These are phyloP conservation scores for Magnolia sinica DNA, from an alignment of 164 flowering plant genomes.

Conservation along the genomic window DNA sequence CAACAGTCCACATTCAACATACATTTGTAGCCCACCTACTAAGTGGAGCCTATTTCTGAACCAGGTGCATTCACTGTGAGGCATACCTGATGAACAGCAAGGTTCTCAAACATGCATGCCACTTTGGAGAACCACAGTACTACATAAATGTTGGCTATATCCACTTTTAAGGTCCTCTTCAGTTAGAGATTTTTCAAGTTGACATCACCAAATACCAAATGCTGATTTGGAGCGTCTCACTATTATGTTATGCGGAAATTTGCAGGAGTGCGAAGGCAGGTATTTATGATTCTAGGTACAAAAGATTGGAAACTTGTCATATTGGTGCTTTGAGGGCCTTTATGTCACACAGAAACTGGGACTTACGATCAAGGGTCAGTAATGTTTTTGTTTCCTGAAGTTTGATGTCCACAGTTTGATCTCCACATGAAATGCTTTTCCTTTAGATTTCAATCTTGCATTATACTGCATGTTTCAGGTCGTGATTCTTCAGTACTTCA, in stretches of 20 bases:
- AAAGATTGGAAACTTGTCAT: conserved; percentile 86
- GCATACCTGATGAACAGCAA: too few relatives aligned
- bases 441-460: conserved; percentile 4
- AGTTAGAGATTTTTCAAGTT: conserved; percentile 7
- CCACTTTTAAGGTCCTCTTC: conserved; percentile 70
- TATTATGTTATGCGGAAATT: conserved; percentile 20
- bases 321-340: conserved; percentile 81
- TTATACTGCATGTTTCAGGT: conserved; percentile 43
- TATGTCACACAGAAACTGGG: too few relatives aligned
- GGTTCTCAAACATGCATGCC: too few relatives aligned
- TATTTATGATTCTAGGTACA: conserved; percentile 81
- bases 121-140: conserved; percentile 51
- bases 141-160: conserved; percentile 92
- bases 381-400: too few relatives aligned
- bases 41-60: too few relatives aligned
- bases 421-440: conserved; percentile 26
- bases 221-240: conserved; percentile 3
- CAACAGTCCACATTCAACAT: too few relatives aligned
- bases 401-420: too few relatives aligned
- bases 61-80: too few relatives aligned
- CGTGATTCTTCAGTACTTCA: conserved; percentile 87
- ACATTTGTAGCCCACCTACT: too few relatives aligned
- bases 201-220: background rate
- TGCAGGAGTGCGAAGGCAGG: conserved; percentile 99
- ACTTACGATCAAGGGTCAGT: too few relatives aligned